A percentile compares a stretch with the other conserved stretches of the same genome.
phyloP scores from a whole-genome alignment of 148 eudicot species.

The Polygonum maritimum region DNA sequence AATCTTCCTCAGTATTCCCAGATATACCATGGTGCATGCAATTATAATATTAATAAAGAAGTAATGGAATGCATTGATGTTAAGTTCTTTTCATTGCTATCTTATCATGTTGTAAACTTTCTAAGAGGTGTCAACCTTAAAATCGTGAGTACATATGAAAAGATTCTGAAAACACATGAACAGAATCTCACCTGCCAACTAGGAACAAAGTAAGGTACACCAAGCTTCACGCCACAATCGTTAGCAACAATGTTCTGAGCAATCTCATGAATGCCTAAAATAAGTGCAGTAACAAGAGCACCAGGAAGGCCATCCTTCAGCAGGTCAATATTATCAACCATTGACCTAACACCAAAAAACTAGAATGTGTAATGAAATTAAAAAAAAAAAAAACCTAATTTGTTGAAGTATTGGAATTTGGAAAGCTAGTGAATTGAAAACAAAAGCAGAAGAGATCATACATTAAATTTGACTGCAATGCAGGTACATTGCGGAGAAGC shows the following conservation, averaged over 20 bases:
- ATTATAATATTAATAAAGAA: not conserved
- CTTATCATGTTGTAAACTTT: not conserved
- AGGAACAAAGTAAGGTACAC: conserved; percentile 85
- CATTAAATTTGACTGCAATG: conserved; percentile 74
- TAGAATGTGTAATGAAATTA: not conserved
- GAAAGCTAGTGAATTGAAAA: not conserved
- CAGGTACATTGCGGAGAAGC: conserved; percentile 92
- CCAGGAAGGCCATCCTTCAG: conserved; percentile 90
- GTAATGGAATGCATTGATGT: not conserved
- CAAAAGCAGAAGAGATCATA: conserved; percentile 23
- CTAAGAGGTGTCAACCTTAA: not conserved
- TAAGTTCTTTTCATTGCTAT: not conserved
- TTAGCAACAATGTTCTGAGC: conserved; percentile 73
- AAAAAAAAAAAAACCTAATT: not conserved
- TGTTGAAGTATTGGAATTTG: not conserved
- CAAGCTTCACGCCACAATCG: conserved; percentile 65
- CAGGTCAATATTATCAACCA: conserved; percentile 60
- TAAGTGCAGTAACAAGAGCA: conserved; percentile 77
- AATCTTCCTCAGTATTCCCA: conserved; percentile 15
- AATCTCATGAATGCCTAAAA: conserved; percentile 83
- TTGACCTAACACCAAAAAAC: conserved; percentile 52
- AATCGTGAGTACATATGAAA: not conserved
- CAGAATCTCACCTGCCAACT: conserved; percentile 95
- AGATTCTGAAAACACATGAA: not conserved
- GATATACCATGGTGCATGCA: not conserved